A percentile compares a stretch with the other conserved stretches of the same genome.
Evolutionary conservation across 1,284 basidiomycete genomes (phyloP).

Genomic region (Cutaneotrichosporon mucoides): DNA sequence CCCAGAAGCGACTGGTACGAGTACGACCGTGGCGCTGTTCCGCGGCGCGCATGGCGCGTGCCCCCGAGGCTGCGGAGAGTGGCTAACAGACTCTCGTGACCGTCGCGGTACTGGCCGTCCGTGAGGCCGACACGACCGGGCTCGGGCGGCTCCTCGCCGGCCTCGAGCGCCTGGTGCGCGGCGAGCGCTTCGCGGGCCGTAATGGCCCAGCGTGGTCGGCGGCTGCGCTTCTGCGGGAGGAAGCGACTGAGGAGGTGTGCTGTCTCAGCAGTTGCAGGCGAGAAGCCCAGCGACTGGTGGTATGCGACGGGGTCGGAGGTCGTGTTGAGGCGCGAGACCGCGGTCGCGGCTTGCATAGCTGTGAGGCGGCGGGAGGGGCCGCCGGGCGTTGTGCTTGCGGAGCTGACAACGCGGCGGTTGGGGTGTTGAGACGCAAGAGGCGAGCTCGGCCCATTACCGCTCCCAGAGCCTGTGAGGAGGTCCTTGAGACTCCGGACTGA

Average conservation of each 20-base stretch:
- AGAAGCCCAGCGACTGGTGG: constrained; percentile 37
- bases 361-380: constrained; percentile 21
- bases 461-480: constrained; percentile 3
- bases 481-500: constrained; percentile 24
- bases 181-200: constrained; percentile 14
- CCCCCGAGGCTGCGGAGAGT: constrained; percentile 29
- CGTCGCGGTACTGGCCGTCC: constrained; percentile 41
- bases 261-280: constrained; percentile 33
- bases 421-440: not conserved
- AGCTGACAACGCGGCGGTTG: not conserved
- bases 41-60: not conserved
- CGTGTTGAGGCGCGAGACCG: constrained; percentile 30
- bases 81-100: constrained; percentile 37
- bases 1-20: constrained; percentile 8
- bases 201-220: constrained; percentile 29
- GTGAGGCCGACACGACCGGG: constrained; percentile 26
- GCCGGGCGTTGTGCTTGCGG: not conserved
- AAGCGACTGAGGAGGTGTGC: constrained; percentile 39
- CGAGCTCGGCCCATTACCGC: not conserved
- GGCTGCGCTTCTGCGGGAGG: constrained; percentile 26
- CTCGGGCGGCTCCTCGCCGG: constrained; percentile 21
- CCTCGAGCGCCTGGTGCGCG: constrained; percentile 8
- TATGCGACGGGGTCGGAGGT: constrained; percentile 40
- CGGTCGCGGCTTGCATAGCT: constrained; percentile 28
- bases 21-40: constrained; percentile 1